Evolutionary conservation across 352 stramenopile genomes (phyloP), one percentile per base, ranked within the genome.

Genomic region (Phytophthora lateralis): DNA sequence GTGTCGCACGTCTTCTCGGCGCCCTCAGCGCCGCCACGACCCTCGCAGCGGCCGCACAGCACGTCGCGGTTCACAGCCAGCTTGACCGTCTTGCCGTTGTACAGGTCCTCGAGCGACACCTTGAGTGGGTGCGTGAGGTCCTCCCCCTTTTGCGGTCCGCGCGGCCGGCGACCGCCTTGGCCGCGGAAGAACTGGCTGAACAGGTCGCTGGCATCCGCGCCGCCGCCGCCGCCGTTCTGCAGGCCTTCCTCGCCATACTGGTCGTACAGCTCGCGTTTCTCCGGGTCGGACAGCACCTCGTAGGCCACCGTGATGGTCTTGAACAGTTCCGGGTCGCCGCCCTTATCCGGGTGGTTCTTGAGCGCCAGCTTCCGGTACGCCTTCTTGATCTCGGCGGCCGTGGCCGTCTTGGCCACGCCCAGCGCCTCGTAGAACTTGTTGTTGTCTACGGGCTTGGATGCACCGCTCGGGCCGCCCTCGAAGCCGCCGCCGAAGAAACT

Each of bases 51-150:
- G 20, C 71, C 66, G 52, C 93, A 98, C 10, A 97, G 65, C 60
- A 97, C 91, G 67, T 99, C 97, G 35, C 97, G 94, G 65, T 97
- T 98, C 52, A 99, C 95, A 2, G 97, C 95, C 18, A 99, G 78
- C 65, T 98, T 98, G 45, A 98, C 93, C 6, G 95, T 99, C 79
- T 99, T 99, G 70, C 98, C 98, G 67, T 99, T 99, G 90, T 99
- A 99, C 44, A 99, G 74, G 66, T 99, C 97, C 73, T 99, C 97
- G 42, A 99, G 80, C 48, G 90, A 98, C 21, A 99, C 96, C 73
- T 98, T 98, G 56, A 99, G 80, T 29, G 91, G 91, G 80, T 98
- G 93, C 47, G 83, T 93, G 51, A 99, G 82, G 66, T 98, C 93
- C 47, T 98, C 95, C 48, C 97, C 97, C 77, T 98, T 99, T 60